A percentile compares a stretch with the other conserved stretches of the same genome.
Conservation (phyloP, 345 rosid species). For the Brassica cretica region DNA sequence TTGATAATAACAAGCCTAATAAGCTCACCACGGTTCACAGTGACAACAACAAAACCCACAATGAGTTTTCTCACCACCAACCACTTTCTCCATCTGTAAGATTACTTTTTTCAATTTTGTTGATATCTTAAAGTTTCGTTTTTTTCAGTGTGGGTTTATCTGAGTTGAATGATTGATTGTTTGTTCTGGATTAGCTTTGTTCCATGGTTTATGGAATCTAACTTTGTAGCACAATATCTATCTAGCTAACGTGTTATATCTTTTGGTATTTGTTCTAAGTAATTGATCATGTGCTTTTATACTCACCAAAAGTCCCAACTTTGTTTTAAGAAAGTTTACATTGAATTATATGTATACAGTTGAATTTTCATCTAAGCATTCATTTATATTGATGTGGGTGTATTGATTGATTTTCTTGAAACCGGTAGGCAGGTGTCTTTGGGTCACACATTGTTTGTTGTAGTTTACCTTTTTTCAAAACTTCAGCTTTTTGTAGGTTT, state of each 20-base stretch:
- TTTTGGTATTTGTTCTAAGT: slow-evolving; percentile 10
- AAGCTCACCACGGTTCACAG: slow-evolving; percentile 36
- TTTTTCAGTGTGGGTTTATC: not conserved
- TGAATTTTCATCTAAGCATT: slow-evolving; percentile 7
- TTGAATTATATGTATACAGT: not conserved
- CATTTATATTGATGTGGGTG: not conserved
- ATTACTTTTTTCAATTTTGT: not conserved
- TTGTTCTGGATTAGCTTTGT: not conserved
- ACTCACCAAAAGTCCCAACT: not conserved
- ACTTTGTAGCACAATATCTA: not conserved
- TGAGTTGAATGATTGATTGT: not conserved
- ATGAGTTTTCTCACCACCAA: slow-evolving; percentile 38
- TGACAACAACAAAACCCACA: slow-evolving; percentile 43
- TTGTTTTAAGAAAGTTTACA: too few species aligned
- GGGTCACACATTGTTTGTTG: not conserved
- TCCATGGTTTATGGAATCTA: not conserved
- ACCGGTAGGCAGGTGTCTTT: not conserved
- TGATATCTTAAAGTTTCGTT: not conserved
- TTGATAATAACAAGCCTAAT: slow-evolving; percentile 17
- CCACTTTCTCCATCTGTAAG: slow-evolving; percentile 60
- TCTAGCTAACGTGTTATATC: not conserved
- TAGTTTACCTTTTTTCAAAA: not conserved
- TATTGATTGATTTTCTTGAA: slow-evolving; percentile 1
- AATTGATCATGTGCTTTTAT: not conserved
- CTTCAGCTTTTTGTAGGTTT: not conserved